Percentiles rank a stretch among this genome's conserved stretches.
Evolutionary conservation across 139 green algal genomes (phyloP).

Genomic region (Marvania coccoides): DNA sequence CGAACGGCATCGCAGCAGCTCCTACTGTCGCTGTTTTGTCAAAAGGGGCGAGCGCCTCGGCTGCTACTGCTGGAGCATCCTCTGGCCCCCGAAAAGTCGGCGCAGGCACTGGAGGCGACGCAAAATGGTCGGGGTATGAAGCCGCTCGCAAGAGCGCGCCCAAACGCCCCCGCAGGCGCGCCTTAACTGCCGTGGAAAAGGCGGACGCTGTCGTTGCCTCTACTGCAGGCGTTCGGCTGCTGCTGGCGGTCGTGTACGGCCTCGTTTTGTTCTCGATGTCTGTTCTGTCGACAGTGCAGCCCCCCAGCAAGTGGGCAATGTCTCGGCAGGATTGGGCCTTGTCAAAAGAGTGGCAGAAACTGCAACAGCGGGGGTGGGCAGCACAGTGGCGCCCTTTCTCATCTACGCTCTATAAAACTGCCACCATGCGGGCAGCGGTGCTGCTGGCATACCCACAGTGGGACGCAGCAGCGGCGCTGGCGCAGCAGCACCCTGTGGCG

Average conservation of each 20-base stretch:
- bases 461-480: not conserved
- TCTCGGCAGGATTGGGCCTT: not conserved
- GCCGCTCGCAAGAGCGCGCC: not conserved
- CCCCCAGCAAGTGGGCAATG: not conserved
- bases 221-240: not conserved
- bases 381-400: not conserved
- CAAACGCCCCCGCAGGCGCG: not conserved
- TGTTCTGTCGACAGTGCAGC: not conserved
- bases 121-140: not conserved
- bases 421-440: not conserved
- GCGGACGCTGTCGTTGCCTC: not conserved
- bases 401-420: not conserved
- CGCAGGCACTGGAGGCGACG: not conserved
- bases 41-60: not conserved
- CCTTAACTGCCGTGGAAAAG: not conserved
- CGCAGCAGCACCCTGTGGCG: not conserved
- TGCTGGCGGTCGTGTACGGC: not conserved
- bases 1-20: no score
- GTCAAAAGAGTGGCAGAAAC: not conserved
- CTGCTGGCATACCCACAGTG: not conserved
- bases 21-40: no score
- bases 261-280: not conserved
- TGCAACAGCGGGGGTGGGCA: not conserved
- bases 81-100: not conserved
- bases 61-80: not conserved